phyloP scores from a whole-genome alignment of 768 basidiomycete species.

The Porphyrellus cyaneotinctus region DNA sequence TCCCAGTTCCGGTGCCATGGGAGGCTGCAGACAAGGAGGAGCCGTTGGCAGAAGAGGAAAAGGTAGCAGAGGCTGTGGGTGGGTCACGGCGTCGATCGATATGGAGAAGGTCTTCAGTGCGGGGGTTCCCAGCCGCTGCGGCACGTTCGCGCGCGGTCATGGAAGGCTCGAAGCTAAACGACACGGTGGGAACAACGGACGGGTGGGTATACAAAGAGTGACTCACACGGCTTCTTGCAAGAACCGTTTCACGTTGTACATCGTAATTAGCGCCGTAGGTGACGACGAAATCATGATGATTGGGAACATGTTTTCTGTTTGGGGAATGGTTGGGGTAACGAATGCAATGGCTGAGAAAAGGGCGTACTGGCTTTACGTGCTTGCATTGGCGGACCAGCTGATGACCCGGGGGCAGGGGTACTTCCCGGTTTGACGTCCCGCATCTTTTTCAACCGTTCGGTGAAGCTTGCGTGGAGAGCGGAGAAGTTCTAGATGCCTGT shows the following conservation, averaged over 20 bases:
- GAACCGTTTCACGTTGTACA: conserved; percentile 80
- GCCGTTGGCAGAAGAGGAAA: conserved; percentile 6
- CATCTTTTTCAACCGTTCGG: conserved; percentile 75
- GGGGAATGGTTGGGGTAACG: no score
- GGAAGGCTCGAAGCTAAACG: conserved; percentile 64
- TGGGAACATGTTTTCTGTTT: conserved; percentile 70
- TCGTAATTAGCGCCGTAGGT: conserved; percentile 77
- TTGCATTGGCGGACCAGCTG: conserved; percentile 39
- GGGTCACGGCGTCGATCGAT: conserved; percentile 79
- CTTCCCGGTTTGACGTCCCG: conserved; percentile 62
- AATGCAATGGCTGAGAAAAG: neutral
- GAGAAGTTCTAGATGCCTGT: conserved; percentile 65
- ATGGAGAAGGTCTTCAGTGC: conserved; percentile 81
- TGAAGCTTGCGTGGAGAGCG: conserved; percentile 57
- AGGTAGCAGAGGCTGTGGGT: conserved; percentile 20
- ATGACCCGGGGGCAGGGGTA: conserved; percentile 33
- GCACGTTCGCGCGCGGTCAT: conserved; percentile 69
- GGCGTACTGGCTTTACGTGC: conserved; percentile 68
- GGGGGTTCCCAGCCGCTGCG: conserved; percentile 63
- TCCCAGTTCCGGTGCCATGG: conserved; percentile 22
- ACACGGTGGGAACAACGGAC: neutral
- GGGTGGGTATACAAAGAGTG: neutral
- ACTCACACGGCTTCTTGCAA: conserved; percentile 82
- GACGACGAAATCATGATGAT: conserved; percentile 97
- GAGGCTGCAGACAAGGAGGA: conserved; percentile 8